Base-by-base conservation (phyloP, 257 asterid species). In the Solanum dulcamara region DNA sequence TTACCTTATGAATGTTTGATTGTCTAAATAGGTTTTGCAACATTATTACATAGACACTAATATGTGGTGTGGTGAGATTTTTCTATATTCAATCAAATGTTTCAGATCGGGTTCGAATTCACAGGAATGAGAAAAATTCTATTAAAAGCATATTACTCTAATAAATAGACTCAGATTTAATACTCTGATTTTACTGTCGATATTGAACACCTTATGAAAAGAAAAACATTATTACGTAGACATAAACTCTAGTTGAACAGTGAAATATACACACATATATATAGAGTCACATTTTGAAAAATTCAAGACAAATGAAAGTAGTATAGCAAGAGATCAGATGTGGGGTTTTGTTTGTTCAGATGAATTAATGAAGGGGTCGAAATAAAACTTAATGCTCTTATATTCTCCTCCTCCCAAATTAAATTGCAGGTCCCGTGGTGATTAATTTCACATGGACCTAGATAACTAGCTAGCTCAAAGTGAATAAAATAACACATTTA, bases 381-480 rank as follows among this genome's bases (percentile, higher is more conserved):
- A 4, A 18, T 42, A 26, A n/a, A 72, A 72, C n/a, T 40, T 13
- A 72, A 40, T 72, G 33, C 3, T 40, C 11, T 72, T 24, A 38
- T 12, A 3, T 40, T 75, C 13, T 46, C 4, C n/a, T 44, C 24
- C 62, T 44, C 83, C 4, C 28, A 77, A 77, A 17, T 51, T 51
- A 51, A 46, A 30, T 50, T 44, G 60, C 10, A 44, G 82, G 82
- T 46, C 82, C 60, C 82, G 26, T 44, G 60, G 15, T 13, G 14
- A 33, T 26, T 77, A 28, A 77, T 46, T 77, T 77, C 26, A 9
- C 83, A 46, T 77, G 83, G 83, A 28, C 62, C 82, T 46, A 77
- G 18, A 10, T 37, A 38, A 18, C 28, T 28, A 77, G 18, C 18
- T 37, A 38, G 28, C 28, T 28, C 15, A 46, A 77, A 46, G 10